These are phyloP conservation scores for Arachnomyces sp. DNA, from an alignment of 2,329 filamentous ascomycete genomes.

Conservation along the genomic window DNA sequence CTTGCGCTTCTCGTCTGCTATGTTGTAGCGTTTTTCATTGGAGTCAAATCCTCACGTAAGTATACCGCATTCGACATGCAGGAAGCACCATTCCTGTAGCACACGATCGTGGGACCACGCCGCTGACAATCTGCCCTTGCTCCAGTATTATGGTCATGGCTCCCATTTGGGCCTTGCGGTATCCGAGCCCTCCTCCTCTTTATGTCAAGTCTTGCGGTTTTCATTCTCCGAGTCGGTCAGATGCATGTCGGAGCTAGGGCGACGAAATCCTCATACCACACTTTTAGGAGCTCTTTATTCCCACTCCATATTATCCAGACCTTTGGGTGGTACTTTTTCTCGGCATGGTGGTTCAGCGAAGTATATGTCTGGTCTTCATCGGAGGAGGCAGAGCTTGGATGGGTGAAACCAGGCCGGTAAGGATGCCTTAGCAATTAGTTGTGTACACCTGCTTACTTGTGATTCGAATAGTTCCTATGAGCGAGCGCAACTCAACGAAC, in stretches of 20 bases:
- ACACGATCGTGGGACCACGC: background rate
- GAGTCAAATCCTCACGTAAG: conserved; percentile 61
- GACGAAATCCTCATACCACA: conserved; percentile 58
- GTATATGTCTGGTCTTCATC: conserved; percentile 68
- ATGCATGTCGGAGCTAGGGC: conserved; percentile 68
- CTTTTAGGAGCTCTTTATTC: conserved; percentile 51
- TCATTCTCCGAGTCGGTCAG: conserved; percentile 77
- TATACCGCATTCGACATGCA: conserved; percentile 12
- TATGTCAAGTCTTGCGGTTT: conserved; percentile 64
- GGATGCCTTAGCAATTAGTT: conserved; percentile 24
- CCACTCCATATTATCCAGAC: conserved; percentile 59
- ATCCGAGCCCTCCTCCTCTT: conserved; percentile 69
- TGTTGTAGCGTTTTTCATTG: conserved; percentile 59
- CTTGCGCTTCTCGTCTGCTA: conserved; percentile 66
- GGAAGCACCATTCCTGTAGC: conserved; percentile 2
- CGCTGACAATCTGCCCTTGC: background rate
- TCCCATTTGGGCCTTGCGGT: conserved; percentile 68
- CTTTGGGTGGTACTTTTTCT: conserved; percentile 65
- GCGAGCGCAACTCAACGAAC: conserved; percentile 72
- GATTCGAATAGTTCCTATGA: conserved; percentile 43
- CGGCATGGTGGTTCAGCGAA: conserved; percentile 70
- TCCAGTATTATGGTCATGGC: conserved; percentile 75
- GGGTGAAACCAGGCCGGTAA: conserved; percentile 61
- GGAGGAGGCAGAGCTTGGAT: conserved; percentile 54
- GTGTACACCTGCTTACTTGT: background rate